Conservation (phyloP, 208 protist genomes). For the Trypanosoma melophagium region DNA sequence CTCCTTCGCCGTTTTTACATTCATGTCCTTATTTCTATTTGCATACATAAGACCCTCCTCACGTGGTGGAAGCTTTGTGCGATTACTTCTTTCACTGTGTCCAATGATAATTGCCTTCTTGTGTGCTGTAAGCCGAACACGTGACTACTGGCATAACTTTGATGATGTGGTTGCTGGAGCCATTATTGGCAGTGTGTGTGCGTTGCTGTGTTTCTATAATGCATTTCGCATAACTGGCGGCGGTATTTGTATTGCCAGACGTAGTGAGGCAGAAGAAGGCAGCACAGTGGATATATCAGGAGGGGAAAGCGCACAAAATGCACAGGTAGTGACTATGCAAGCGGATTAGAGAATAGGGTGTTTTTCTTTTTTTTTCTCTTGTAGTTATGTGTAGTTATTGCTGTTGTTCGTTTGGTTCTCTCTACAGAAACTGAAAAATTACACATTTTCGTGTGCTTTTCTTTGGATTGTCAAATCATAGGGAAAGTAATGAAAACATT, state of each 20-base stretch:
- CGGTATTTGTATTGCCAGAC: constrained; percentile 9
- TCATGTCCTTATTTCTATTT: constrained; percentile 74
- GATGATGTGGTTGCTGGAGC: constrained; percentile 76
- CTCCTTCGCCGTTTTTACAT: constrained; percentile 71
- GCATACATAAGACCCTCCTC: constrained; percentile 60
- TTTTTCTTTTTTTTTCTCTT: too few species aligned
- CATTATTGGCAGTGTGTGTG: constrained; percentile 55
- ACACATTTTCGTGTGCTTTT: too few species aligned
- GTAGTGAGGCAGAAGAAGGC: neutral
- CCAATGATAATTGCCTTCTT: constrained; percentile 57
- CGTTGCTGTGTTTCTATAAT: constrained; percentile 43
- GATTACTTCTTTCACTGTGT: constrained; percentile 53
- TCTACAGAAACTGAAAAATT: too few species aligned
- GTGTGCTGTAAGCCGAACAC: constrained; percentile 80
- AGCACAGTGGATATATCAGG: neutral
- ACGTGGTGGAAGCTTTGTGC: constrained; percentile 62
- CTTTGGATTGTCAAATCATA: too few species aligned
- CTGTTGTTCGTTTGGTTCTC: too few species aligned
- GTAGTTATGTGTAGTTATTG: too few species aligned
- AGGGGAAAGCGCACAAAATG: neutral
- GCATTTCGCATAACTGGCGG: constrained; percentile 7
- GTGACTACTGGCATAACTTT: constrained; percentile 88
- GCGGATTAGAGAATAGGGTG: too few species aligned
- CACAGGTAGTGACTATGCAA: too few species aligned
- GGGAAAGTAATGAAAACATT: too few species aligned